Evolutionary conservation across 2,329 filamentous ascomycete genomes (phyloP).

Genomic region (Keithomyces neogunnii): DNA sequence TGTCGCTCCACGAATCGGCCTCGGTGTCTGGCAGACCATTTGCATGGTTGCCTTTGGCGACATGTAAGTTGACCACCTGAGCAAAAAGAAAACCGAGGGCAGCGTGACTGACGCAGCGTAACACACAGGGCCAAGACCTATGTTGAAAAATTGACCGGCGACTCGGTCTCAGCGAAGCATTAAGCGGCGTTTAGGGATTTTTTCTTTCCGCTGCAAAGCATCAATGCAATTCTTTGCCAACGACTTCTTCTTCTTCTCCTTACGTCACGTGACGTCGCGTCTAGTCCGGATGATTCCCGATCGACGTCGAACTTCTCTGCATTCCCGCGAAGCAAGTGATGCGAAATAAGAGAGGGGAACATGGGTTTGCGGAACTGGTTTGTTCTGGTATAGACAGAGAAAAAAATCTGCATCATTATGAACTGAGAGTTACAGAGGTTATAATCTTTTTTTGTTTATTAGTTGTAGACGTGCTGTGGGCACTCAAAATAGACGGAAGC

Average conservation of each 20-base stretch:
- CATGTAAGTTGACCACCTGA: slow-evolving; percentile 57
- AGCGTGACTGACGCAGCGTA: slow-evolving; percentile 14
- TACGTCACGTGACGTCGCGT: neutral
- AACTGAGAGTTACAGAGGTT: neutral
- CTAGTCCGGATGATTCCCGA: no score
- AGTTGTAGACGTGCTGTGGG: neutral
- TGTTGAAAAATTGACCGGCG: slow-evolving; percentile 58
- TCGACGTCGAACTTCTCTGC: no score
- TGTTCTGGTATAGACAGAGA: neutral
- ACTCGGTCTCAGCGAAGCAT: slow-evolving; percentile 58
- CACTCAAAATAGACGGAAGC: neutral
- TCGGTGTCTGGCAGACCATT: slow-evolving; percentile 97
- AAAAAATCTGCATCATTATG: neutral
- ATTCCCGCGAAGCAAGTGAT: neutral
- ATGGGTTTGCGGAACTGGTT: neutral
- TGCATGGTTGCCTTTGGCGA: slow-evolving; percentile 99
- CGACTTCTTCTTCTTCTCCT: neutral
- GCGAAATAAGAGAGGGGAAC: neutral
- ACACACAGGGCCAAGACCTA: slow-evolving; percentile 53
- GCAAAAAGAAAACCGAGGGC: no score
- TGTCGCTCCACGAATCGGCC: slow-evolving; percentile 85
- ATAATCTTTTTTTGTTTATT: neutral
- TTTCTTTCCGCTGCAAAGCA: no score
- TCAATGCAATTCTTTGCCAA: no score
- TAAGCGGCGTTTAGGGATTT: slow-evolving; percentile 34